phyloP scores from a whole-genome alignment of 305 asterid genomes.

The Plantago rigida region DNA sequence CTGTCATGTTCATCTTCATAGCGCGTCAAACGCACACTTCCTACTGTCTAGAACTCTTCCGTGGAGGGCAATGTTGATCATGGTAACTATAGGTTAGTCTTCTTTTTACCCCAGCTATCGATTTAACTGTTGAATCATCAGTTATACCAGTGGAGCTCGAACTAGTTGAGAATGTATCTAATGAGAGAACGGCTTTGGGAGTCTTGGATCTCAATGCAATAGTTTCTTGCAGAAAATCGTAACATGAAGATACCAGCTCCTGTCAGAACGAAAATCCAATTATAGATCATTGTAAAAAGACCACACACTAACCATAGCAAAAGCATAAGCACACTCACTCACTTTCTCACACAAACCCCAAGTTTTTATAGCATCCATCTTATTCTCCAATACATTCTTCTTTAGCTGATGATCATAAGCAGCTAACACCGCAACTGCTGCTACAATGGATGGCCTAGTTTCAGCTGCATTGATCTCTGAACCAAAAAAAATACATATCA shows the following conservation, averaged over 20 bases:
- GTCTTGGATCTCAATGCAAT: slow-evolving; percentile 26
- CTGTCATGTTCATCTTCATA: not conserved
- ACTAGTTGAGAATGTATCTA: slow-evolving; percentile 14
- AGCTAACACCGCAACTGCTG: slow-evolving; percentile 49
- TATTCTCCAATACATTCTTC: slow-evolving; percentile 24
- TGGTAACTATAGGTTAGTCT: slow-evolving; percentile 25
- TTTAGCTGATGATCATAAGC: slow-evolving; percentile 33
- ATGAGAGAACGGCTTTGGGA: slow-evolving; percentile 22
- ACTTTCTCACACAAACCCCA: slow-evolving; percentile 40
- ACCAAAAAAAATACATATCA: slow-evolving; percentile 3
- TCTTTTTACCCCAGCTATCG: slow-evolving; percentile 27
- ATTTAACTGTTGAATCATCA: slow-evolving; percentile 27
- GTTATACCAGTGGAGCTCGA: slow-evolving; percentile 20
- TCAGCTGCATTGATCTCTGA: slow-evolving; percentile 36
- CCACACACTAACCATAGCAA: slow-evolving; percentile 4
- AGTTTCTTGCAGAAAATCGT: slow-evolving; percentile 27
- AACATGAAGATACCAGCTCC: slow-evolving; percentile 38
- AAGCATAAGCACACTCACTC: slow-evolving; percentile 23
- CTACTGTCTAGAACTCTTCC: slow-evolving; percentile 24
- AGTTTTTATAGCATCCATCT: slow-evolving; percentile 32
- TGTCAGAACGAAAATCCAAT: slow-evolving; percentile 21
- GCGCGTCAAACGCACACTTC: not conserved
- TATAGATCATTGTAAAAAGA: not conserved
- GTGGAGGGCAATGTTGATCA: slow-evolving; percentile 27
- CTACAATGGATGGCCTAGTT: slow-evolving; percentile 36